Base-by-base conservation (phyloP, 345 rosid genomes). In the Excoecaria agallocha region DNA sequence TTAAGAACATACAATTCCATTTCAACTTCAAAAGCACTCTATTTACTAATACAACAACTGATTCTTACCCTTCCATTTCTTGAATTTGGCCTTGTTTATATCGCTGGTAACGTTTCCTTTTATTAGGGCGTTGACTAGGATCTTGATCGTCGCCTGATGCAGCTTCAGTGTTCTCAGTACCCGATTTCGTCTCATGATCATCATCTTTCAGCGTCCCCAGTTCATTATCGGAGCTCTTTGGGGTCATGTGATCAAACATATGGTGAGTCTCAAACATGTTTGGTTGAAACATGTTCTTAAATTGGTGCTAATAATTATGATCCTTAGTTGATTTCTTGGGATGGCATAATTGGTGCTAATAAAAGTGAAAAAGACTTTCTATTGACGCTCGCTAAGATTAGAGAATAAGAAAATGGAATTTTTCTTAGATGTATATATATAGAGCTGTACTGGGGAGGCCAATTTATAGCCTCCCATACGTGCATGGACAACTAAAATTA, bases 21-120 rank as follows among this genome's bases (percentile, higher is more conserved):
- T 52, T 51, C 11, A 1, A 39, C 24, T 15, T 25, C 2, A 49
- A 30, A 35, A 25, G 19, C 15, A 37, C 8, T 16, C 2, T 3
- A 43, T 43, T 43, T 43, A 43, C 7, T 6, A 43, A 43, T 6
- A 43, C 1, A 43, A 43, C 10, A n/a, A n/a, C 38, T 1, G 24
- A 38, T 16, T 43, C 91, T 84, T 86, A 94, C 98, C 93, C 81
- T 83, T 94, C 98, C 84, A 94, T 88, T 76, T 94, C 98, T 71
- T 94, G 98, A 80, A 92, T 94, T 84, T 94, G 98, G 46, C 82
- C 92, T 76, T 92, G 98, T 7, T 96, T 94, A 72, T 94, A 98
- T 70, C 98, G 97, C 45, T 89, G 97, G 76, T 88, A 94, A 78
- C 95, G 97, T 85, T 94, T 92, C 81, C 82, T 91, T 71, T 87